These are phyloP conservation scores for Amniculicola lignicola DNA, from an alignment of 495 filamentous ascomycete species.

Conservation along the genomic window DNA sequence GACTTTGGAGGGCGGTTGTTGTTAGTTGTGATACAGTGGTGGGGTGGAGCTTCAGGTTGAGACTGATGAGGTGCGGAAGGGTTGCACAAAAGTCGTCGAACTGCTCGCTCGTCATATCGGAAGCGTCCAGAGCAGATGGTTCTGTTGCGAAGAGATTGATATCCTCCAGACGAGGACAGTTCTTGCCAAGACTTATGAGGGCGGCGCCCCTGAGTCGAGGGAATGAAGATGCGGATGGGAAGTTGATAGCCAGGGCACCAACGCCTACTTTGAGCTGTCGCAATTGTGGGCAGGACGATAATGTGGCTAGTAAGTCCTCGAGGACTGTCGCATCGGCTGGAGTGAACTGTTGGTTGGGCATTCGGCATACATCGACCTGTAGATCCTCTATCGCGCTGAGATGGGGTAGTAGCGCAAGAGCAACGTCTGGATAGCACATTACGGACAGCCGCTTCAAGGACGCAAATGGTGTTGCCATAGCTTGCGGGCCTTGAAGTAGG, in stretches of 20 bases:
- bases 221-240: conserved; percentile 9
- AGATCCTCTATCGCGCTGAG: conserved; percentile 15
- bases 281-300: conserved; percentile 12
- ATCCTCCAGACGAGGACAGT: conserved; percentile 16
- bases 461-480: conserved; percentile 8
- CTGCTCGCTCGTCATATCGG: conserved; percentile 10
- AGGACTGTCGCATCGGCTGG: conserved; percentile 9
- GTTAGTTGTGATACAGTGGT: conserved; percentile 1
- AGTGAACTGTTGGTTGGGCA: conserved; percentile 4
- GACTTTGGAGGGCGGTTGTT: conserved; percentile 15
- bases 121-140: conserved; percentile 24
- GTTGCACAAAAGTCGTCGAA: conserved; percentile 22
- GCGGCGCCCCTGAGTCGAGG: conserved; percentile 7
- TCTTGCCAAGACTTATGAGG: conserved; percentile 2
- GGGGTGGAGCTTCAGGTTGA: conserved; percentile 26
- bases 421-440: conserved; percentile 30
- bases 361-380: conserved; percentile 21
- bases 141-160: conserved; percentile 20
- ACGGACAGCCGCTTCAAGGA: conserved; percentile 15
- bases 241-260: conserved; percentile 9
- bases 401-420: conserved; percentile 18
- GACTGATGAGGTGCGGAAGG: conserved; percentile 5
- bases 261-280: conserved; percentile 18
- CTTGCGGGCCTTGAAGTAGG: background rate
- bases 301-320: conserved; percentile 5